Evolutionary conservation across 2,329 filamentous ascomycete species (phyloP).

Genomic region (Fusarium setosum): DNA sequence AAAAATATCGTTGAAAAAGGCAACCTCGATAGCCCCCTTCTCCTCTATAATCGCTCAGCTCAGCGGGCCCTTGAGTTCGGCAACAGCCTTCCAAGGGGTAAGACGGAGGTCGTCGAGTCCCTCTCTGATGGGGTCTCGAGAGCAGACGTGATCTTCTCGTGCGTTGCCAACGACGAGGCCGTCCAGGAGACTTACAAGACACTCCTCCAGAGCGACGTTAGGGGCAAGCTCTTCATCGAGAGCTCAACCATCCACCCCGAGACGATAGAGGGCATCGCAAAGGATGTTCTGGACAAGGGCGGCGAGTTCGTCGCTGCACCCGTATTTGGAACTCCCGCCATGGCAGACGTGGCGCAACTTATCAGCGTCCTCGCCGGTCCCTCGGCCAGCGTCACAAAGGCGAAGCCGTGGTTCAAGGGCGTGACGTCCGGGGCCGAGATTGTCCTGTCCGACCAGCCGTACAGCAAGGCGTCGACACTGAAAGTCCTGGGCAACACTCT

Average conservation of each 20-base stretch:
- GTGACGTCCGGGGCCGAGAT: slow-evolving; percentile 78
- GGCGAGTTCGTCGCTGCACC: slow-evolving; percentile 79
- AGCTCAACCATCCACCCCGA: slow-evolving; percentile 91
- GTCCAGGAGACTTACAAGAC: slow-evolving; percentile 71
- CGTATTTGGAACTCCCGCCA: slow-evolving; percentile 78
- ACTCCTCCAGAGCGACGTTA: slow-evolving; percentile 65
- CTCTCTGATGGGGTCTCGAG: slow-evolving; percentile 74
- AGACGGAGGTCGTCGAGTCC: slow-evolving; percentile 71
- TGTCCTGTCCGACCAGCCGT: slow-evolving; percentile 76
- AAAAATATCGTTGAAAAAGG: slow-evolving; percentile 87
- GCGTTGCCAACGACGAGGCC: slow-evolving; percentile 81
- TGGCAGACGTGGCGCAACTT: slow-evolving; percentile 77
- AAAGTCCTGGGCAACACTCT: slow-evolving; percentile 92
- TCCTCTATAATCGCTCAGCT: slow-evolving; percentile 83
- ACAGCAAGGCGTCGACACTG: slow-evolving; percentile 75
- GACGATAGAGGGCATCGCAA: slow-evolving; percentile 75
- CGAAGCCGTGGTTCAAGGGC: slow-evolving; percentile 77
- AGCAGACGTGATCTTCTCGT: slow-evolving; percentile 85
- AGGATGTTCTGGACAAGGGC: slow-evolving; percentile 66
- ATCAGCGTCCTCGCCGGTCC: slow-evolving; percentile 80
- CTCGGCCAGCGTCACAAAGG: slow-evolving; percentile 67
- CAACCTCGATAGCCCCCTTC: slow-evolving; percentile 74
- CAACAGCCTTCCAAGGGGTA: slow-evolving; percentile 67
- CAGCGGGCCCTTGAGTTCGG: slow-evolving; percentile 74
- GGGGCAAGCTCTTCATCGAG: slow-evolving; percentile 84